Conservation (phyloP, 768 basidiomycete genomes). For the Pholiota microspora region DNA sequence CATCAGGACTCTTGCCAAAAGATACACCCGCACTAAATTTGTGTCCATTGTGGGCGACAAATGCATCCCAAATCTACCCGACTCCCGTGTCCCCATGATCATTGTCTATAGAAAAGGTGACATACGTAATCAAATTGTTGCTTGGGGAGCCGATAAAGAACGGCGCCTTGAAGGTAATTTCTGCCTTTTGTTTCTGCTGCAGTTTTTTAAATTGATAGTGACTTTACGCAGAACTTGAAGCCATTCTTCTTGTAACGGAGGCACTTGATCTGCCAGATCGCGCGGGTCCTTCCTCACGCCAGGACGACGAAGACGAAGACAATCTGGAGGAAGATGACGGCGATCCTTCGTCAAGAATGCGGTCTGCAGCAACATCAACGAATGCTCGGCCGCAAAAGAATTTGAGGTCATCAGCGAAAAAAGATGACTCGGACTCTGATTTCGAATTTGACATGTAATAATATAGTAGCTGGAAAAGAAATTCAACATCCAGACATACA, state of each 20-base stretch:
- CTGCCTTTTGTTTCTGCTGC: constrained; percentile 10
- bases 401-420: constrained; percentile 40
- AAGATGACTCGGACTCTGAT: constrained; percentile 65
- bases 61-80: neutral
- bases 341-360: constrained; percentile 51
- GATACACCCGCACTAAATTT: constrained; percentile 91
- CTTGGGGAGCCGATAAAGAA: constrained; percentile 81
- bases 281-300: constrained; percentile 26
- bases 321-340: constrained; percentile 38
- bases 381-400: constrained; percentile 55
- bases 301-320: constrained; percentile 41
- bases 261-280: constrained; percentile 60
- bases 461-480: no score
- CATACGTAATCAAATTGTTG: constrained; percentile 78
- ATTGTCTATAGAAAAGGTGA: constrained; percentile 94
- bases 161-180: constrained; percentile 70
- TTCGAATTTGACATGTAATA: constrained; percentile 72
- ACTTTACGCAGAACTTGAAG: constrained; percentile 59
- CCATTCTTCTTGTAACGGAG: constrained; percentile 59
- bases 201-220: constrained; percentile 1
- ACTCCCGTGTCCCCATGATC: constrained; percentile 74
- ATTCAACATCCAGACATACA: no score
- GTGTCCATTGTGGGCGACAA: constrained; percentile 80
- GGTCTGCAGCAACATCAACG: constrained; percentile 55
- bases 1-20: constrained; percentile 68